Percentiles rank a stretch among this genome's conserved stretches.
Conservation (phyloP, 1,284 basidiomycete species). For the Fomes fomentarius region DNA sequence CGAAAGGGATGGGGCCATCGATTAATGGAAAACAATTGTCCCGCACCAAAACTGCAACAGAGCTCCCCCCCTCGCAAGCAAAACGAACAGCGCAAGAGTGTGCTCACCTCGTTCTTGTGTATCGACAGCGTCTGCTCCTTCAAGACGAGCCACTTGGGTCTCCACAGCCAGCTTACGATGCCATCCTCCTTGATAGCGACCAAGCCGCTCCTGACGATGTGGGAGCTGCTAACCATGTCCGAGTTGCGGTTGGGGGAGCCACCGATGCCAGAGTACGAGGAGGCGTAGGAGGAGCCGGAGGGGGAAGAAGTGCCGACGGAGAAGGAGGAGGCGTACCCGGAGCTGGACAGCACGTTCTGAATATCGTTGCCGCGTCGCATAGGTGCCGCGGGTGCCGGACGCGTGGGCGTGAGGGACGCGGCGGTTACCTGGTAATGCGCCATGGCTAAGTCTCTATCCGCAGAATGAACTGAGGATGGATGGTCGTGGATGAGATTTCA, state of each 20-base stretch:
- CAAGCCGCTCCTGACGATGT: slow-evolving; percentile 66
- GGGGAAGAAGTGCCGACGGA: slow-evolving; percentile 52
- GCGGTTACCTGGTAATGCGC: slow-evolving; percentile 52
- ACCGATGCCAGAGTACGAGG: slow-evolving; percentile 73
- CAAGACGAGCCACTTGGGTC: slow-evolving; percentile 88
- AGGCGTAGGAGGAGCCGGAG: slow-evolving; percentile 59
- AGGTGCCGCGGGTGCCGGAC: slow-evolving; percentile 72
- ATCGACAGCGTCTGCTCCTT: slow-evolving; percentile 83
- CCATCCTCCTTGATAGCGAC: slow-evolving; percentile 91
- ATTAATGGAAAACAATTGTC: background rate
- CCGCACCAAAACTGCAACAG: background rate
- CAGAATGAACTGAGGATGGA: slow-evolving; percentile 2
- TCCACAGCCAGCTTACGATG: slow-evolving; percentile 91
- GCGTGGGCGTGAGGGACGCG: slow-evolving; percentile 54
- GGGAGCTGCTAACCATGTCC: slow-evolving; percentile 40
- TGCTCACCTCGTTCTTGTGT: slow-evolving; percentile 90
- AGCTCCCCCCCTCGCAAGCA: background rate
- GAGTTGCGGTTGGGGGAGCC: slow-evolving; percentile 69
- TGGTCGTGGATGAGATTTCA: slow-evolving; percentile 1
- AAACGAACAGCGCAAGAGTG: background rate
- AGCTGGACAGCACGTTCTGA: slow-evolving; percentile 45
- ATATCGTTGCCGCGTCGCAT: slow-evolving; percentile 47
- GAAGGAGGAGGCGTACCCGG: slow-evolving; percentile 64
- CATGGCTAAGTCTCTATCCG: slow-evolving; percentile 33
- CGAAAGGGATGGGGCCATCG: background rate